phyloP scores from a whole-genome alignment of 2,329 filamentous ascomycete species.

The Aplosporella prunicola region DNA sequence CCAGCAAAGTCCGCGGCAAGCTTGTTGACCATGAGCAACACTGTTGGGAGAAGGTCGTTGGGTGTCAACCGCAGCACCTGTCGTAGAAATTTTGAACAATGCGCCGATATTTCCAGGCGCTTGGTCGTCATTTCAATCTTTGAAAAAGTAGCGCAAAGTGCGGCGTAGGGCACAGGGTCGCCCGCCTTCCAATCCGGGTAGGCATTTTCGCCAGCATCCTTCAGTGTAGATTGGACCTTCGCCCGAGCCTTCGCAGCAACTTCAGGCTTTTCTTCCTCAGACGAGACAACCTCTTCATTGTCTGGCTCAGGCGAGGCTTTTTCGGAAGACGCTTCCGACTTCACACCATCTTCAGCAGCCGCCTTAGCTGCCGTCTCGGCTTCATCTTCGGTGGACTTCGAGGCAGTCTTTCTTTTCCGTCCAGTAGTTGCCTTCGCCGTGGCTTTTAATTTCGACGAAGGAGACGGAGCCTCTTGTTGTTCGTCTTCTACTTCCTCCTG shows the following conservation, averaged over 20 bases:
- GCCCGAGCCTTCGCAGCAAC: conserved; percentile 65
- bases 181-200: conserved; percentile 93
- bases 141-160: conserved; percentile 88
- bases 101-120: conserved; percentile 74
- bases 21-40: conserved; percentile 96
- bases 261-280: conserved; percentile 58
- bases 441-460: neutral
- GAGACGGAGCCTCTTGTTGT: neutral
- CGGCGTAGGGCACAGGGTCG: conserved; percentile 84
- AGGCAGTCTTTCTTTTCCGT: neutral
- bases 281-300: conserved; percentile 41
- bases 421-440: neutral
- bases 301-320: conserved; percentile 18
- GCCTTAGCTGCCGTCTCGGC: neutral
- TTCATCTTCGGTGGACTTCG: neutral
- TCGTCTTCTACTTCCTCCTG: conserved; percentile 12
- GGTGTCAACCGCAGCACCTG: conserved; percentile 92
- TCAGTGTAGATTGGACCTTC: conserved; percentile 69
- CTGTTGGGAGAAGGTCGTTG: conserved; percentile 73
- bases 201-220: conserved; percentile 60
- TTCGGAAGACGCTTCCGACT: neutral
- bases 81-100: conserved; percentile 82
- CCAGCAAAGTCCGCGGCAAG: conserved; percentile 93
- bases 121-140: conserved; percentile 93
- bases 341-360: conserved; percentile 1